Percentiles rank a stretch among this genome's conserved stretches.
These are phyloP conservation scores for Bipolaris gigantea DNA, from an alignment of 2,329 filamentous ascomycete genomes.

Conservation along the genomic window DNA sequence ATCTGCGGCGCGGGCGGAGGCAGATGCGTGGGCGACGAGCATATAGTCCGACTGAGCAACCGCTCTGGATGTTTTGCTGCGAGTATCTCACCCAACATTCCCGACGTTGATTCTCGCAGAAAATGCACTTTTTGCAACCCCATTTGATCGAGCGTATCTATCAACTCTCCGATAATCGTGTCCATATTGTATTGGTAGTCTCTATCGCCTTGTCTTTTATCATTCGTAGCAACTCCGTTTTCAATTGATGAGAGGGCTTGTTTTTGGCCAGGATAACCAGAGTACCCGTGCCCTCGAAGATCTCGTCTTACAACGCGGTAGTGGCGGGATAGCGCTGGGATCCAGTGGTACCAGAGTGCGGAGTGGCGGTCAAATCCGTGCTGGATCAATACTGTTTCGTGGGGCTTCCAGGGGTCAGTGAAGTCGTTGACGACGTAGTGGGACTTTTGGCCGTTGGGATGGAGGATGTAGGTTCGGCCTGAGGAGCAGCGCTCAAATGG, in stretches of 20 bases:
- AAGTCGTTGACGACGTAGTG: slow-evolving; percentile 36
- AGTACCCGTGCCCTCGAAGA: slow-evolving; percentile 40
- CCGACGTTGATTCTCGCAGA: slow-evolving; percentile 41
- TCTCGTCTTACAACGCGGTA: slow-evolving; percentile 42
- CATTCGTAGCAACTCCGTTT: no score
- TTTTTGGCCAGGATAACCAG: slow-evolving; percentile 23
- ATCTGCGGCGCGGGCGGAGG: slow-evolving; percentile 32
- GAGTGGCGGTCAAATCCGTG: slow-evolving; percentile 43
- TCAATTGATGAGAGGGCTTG: neutral
- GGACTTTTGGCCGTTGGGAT: slow-evolving; percentile 36
- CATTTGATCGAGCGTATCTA: slow-evolving; percentile 42
- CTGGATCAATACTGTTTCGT: slow-evolving; percentile 43
- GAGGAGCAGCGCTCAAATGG: slow-evolving; percentile 23
- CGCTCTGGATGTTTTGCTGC: slow-evolving; percentile 37
- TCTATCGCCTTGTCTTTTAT: neutral
- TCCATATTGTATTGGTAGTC: slow-evolving; percentile 26
- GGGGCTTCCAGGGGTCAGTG: slow-evolving; percentile 37
- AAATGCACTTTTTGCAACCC: slow-evolving; percentile 38
- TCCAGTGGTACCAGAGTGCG: slow-evolving; percentile 45
- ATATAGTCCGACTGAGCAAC: slow-evolving; percentile 36
- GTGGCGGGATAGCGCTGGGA: slow-evolving; percentile 34
- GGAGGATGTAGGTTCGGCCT: slow-evolving; percentile 33
- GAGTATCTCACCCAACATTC: slow-evolving; percentile 41
- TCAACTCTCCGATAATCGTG: slow-evolving; percentile 37
- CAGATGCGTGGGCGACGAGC: slow-evolving; percentile 37